Evolutionary conservation across 805 yeast species (phyloP).

Genomic region (Candida nanaspora): DNA sequence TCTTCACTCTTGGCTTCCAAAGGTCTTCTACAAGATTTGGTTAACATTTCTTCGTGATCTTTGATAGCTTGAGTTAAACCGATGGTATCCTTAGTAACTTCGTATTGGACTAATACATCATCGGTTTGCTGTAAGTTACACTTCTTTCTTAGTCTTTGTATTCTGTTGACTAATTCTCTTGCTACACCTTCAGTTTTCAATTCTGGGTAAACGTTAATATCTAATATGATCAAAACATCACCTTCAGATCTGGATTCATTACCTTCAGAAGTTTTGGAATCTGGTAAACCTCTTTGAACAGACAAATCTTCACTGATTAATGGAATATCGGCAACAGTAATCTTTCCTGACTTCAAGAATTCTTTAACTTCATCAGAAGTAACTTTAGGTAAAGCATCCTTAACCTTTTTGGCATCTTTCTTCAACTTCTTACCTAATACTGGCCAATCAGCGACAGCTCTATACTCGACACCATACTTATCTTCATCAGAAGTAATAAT

Average conservation of each 20-base stretch:
- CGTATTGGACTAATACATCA: constrained; percentile 83
- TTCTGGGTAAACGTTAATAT: constrained; percentile 80
- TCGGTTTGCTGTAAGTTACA: constrained; percentile 92
- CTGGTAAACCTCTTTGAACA: constrained; percentile 85
- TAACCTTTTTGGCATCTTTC: constrained; percentile 88
- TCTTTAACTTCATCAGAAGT: constrained; percentile 77
- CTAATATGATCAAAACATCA: constrained; percentile 85
- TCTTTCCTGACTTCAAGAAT: constrained; percentile 64
- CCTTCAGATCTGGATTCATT: constrained; percentile 83
- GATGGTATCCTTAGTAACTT: constrained; percentile 62
- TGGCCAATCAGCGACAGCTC: constrained; percentile 98
- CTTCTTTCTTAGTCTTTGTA: constrained; percentile 95
- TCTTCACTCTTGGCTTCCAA: constrained; percentile 36
- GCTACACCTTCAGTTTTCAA: constrained; percentile 91
- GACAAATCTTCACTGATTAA: constrained; percentile 83
- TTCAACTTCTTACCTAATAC: constrained; percentile 94
- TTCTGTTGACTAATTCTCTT: constrained; percentile 93
- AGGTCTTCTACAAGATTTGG: constrained; percentile 70
- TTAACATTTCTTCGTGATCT: constrained; percentile 59
- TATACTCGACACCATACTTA: constrained; percentile 85
- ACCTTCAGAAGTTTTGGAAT: constrained; percentile 53
- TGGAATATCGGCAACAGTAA: constrained; percentile 84
- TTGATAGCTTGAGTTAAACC: constrained; percentile 54
- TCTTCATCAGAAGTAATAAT: constrained; percentile 86
- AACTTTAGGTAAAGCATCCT: constrained; percentile 82